A percentile compares a stretch with the other conserved stretches of the same genome.
Conservation (phyloP, 768 basidiomycete species). For the Leucogyrophana mollusca region DNA sequence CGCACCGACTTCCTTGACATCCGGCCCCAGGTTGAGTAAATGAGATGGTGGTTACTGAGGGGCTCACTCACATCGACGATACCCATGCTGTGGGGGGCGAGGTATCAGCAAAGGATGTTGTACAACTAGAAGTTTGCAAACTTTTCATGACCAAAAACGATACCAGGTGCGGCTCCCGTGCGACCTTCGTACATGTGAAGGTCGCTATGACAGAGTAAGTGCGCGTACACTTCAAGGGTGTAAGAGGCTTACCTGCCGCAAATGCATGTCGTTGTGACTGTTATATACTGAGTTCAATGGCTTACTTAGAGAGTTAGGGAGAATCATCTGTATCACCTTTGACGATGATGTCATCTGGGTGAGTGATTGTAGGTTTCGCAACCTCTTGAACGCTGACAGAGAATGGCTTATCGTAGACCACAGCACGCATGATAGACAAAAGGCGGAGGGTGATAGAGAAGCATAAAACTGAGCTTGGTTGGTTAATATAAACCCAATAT, state of each 20-base stretch:
- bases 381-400: slow-evolving; percentile 45
- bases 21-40: neutral
- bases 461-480: neutral
- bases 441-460: neutral
- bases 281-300: no score
- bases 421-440: slow-evolving; percentile 41
- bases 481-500: neutral
- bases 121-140: slow-evolving; percentile 12
- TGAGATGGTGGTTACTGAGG: neutral
- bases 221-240: no score
- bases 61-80: slow-evolving; percentile 41
- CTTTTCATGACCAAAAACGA: slow-evolving; percentile 58
- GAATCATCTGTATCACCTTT: no score
- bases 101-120: neutral
- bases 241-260: slow-evolving; percentile 41
- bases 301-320: no score
- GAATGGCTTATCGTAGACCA: slow-evolving; percentile 54
- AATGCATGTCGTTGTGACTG: slow-evolving; percentile 51
- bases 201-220: slow-evolving; percentile 30
- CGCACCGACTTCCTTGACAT: slow-evolving; percentile 38
- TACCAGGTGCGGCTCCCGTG: slow-evolving; percentile 46
- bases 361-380: slow-evolving; percentile 44
- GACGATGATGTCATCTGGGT: slow-evolving; percentile 55
- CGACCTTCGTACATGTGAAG: slow-evolving; percentile 59
- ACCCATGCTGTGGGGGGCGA: slow-evolving; percentile 40